Base-by-base conservation (phyloP, 2,329 filamentous ascomycete genomes). In the Nothopassalora personata region DNA sequence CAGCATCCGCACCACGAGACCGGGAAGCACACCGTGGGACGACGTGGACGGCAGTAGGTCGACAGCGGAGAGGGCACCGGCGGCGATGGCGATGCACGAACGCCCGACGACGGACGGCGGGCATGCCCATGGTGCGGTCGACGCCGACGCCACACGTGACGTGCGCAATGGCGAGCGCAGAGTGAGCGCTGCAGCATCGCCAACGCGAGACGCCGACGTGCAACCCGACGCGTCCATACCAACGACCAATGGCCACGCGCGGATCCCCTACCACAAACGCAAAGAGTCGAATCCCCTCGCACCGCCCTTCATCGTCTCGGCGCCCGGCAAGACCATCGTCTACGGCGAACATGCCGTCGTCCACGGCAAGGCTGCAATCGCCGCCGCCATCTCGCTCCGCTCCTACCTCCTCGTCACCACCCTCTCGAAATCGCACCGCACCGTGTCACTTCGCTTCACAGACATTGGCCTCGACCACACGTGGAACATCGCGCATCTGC, bases 261-360 rank as follows among this genome's bases (percentile, higher is more conserved):
- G 27, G 28, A 45, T 39, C 31, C 33, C 48, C 4, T 19, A n/a
- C 28, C 58, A 62, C 46, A 49, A 54, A 47, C 65, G 70, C 19
- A 70, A 67, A 62, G 61, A 65, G 39, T 79, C 77, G 23, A 82
- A 82, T 52, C 84, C 85, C 1, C 83, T 87, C 78, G 82, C 94
- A 76, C 92, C 93, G 47, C 80, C 92, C 61, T 99, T 99, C 73
- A 96, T 99, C 90, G 92, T 97, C 58, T 97, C 94, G 15, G 93
- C 95, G 2, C 94, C 94, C 0, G 95, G 93, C 64, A 99, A 99
- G 75, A 94, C 97, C 71, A 99, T 99, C 73, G 90, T 97, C 55
- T 97, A 93, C 77, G 94, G 94, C 66, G 94, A 99, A 75, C 94
- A 99, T 78, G 89, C 94, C 2, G 94, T 97, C n/a, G 94, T 99